These are phyloP conservation scores for Diospyros lotus DNA, from an alignment of 148 eudicot genomes.

Conservation along the genomic window DNA sequence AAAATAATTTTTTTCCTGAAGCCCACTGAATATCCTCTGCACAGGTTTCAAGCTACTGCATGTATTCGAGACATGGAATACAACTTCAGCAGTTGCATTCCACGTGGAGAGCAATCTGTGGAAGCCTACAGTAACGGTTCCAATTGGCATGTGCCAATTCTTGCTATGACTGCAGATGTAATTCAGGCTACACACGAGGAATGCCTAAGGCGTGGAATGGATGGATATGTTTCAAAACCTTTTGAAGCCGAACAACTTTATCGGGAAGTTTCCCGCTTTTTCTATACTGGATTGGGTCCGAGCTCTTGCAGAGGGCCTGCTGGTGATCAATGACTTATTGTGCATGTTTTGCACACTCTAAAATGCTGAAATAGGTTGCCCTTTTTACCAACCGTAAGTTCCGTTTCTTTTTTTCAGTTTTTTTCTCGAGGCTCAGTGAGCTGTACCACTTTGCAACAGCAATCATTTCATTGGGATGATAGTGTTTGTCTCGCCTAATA, in stretches of 20 bases:
- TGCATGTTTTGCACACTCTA: slow-evolving; percentile 21
- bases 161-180: slow-evolving; percentile 98
- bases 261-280: slow-evolving; percentile 81
- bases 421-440: too few species aligned
- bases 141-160: slow-evolving; percentile 75
- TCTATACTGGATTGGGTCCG: slow-evolving; percentile 26
- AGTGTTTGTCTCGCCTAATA: neutral
- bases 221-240: slow-evolving; percentile 96
- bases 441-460: too few species aligned
- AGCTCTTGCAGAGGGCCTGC: slow-evolving; percentile 25
- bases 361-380: slow-evolving; percentile 14
- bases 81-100: slow-evolving; percentile 27
- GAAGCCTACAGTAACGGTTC: slow-evolving; percentile 40
- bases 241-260: slow-evolving; percentile 91
- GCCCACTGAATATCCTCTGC: neutral
- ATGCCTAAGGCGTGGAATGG: slow-evolving; percentile 76
- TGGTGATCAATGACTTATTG: slow-evolving; percentile 14
- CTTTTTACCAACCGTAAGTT: slow-evolving; percentile 26
- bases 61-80: slow-evolving; percentile 63
- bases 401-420: neutral
- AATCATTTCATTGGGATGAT: too few species aligned
- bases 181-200: slow-evolving; percentile 92
- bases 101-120: slow-evolving; percentile 20
- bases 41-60: slow-evolving; percentile 88
- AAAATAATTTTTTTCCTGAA: neutral